Evolutionary conservation across 2,329 filamentous ascomycete species (phyloP).

Genomic region (Cladobotryum mycophilum): DNA sequence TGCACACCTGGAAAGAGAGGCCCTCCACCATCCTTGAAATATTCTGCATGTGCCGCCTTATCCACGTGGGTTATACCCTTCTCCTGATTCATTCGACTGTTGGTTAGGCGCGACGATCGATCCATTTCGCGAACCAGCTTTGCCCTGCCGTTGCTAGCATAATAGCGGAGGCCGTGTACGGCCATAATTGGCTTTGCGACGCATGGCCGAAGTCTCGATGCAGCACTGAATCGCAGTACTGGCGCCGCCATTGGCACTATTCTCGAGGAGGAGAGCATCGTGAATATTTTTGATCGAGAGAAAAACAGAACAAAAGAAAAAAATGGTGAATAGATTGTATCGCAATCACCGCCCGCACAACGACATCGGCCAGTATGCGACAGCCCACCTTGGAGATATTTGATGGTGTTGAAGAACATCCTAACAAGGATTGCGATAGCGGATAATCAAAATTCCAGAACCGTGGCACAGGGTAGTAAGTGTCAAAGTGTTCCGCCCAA

Average conservation of each 20-base stretch:
- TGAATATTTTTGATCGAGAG: background rate
- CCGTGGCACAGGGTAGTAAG: background rate
- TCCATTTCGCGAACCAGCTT: constrained; percentile 25
- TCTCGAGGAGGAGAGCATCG: constrained; percentile 12
- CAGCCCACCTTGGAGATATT: background rate
- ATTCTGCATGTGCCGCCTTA: constrained; percentile 25
- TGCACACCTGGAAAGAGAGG: constrained; percentile 29
- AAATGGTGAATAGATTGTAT: background rate
- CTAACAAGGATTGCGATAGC: background rate
- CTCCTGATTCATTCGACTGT: constrained; percentile 21
- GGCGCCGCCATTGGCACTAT: constrained; percentile 11
- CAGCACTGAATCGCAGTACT: constrained; percentile 16
- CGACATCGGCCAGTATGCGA: background rate
- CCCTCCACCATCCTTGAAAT: constrained; percentile 27
- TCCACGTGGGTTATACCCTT: constrained; percentile 27
- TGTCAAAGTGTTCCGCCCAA: background rate
- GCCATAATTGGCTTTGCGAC: constrained; percentile 16
- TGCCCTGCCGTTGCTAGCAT: constrained; percentile 19
- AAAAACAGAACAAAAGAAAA: background rate
- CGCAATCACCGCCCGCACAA: background rate
- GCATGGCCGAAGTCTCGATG: constrained; percentile 13
- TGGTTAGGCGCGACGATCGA: constrained; percentile 17
- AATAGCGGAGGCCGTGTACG: constrained; percentile 17
- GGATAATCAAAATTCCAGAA: constrained; percentile 11
- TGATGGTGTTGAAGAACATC: constrained; percentile 6